Base-by-base conservation (phyloP, 371 early-diverging fungal species). In the Chytridiales sp. region DNA sequence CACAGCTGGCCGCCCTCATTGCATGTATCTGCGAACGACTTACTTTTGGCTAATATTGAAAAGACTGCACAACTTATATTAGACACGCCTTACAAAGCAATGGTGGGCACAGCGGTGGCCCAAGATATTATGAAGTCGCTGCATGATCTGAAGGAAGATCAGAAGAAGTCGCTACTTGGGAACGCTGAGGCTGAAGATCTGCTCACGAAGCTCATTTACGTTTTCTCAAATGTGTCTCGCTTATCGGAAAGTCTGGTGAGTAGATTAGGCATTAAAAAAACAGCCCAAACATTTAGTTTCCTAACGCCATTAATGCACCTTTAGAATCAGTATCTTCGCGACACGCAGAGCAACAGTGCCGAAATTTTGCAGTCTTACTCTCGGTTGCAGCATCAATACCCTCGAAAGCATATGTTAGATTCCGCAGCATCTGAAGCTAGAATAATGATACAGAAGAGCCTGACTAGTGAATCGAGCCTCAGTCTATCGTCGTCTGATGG, bases 221-320 rank as follows among this genome's bases (percentile, higher is more conserved):
- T 78, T 1, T 83, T 82, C 69, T 73, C 85, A 1, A 82, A 85
- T 9, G 81, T 85, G 11, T 72, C 79, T 19, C 72, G 85, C 40
- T 42, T 81, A 19, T 77, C 83, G n/a, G 83, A 85, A 43, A 73
- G 75, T 9, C 53, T 86, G 73, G 73, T 70, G 47, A 41, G 62
- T 29, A n/a, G 50, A 49, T 31, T 17, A 21, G 17, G n/a, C 15
- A 26, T 1, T 29, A 26, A 9, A 49, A 19, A 19, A 31, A n/a
- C 13, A 26, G 42, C 13, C 31, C 55, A 40, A 40, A 15, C n/a
- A n/a, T 19, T 8, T 13, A 21, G 27, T 43, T n/a, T 9, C 42
- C 42, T 11, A 8, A n/a, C 27, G n/a, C 24, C 13, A 34, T 24
- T 29, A 17, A 9, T 52, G 11, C 22, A 15, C 26, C 22, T 24